phyloP scores from a whole-genome alignment of 495 filamentous ascomycete species.

The Aspergillus sclerotiicarbonarius region DNA sequence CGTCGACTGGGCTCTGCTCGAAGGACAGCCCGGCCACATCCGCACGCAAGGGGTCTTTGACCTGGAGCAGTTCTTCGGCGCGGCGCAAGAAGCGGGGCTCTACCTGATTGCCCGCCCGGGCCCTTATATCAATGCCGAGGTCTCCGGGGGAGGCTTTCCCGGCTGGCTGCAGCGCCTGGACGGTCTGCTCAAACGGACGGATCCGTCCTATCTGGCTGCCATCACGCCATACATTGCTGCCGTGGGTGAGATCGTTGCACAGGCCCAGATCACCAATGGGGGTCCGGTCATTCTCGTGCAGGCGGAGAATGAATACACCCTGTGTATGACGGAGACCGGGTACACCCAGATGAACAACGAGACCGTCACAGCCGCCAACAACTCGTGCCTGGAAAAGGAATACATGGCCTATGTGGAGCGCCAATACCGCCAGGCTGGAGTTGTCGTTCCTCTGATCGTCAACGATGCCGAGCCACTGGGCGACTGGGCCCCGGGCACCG shows the following conservation, averaged over 20 bases:
- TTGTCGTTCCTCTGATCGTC: conserved; percentile 50
- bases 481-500: conserved; percentile 2
- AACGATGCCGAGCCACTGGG: conserved; percentile 46
- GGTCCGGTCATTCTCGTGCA: conserved; percentile 54
- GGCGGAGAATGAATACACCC: conserved; percentile 47
- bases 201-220: conserved; percentile 34
- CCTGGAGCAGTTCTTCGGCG: conserved; percentile 62
- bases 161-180: conserved; percentile 58
- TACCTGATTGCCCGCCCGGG: conserved; percentile 68
- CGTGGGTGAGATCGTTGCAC: conserved; percentile 47
- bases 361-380: background rate
- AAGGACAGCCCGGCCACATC: conserved; percentile 63
- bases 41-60: conserved; percentile 62
- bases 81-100: conserved; percentile 60
- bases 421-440: conserved; percentile 33
- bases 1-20: conserved; percentile 65
- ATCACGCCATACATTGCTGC: conserved; percentile 12
- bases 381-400: conserved; percentile 26
- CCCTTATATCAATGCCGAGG: conserved; percentile 64
- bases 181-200: conserved; percentile 52
- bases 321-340: background rate
- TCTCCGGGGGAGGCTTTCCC: conserved; percentile 54
- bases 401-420: conserved; percentile 3
- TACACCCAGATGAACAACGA: background rate
- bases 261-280: conserved; percentile 49